Conservation (phyloP, 1,139 yeast genomes). For the Yamadazyma dendronema region DNA sequence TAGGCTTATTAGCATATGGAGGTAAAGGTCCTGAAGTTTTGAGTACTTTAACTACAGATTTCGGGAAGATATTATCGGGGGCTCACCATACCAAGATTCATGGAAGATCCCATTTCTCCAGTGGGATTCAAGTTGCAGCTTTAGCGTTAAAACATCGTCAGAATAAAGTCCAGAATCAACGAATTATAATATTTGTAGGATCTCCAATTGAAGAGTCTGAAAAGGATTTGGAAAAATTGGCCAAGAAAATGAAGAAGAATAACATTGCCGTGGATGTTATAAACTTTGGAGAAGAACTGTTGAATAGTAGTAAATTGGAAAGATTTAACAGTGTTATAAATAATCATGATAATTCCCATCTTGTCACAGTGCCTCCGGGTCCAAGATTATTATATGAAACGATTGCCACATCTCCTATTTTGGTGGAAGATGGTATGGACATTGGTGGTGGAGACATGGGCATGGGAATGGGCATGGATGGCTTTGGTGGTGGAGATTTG, state of each 20-base stretch:
- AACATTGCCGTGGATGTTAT: conserved; percentile 86
- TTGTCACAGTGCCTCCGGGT: conserved; percentile 87
- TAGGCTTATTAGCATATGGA: conserved; percentile 85
- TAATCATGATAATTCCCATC: conserved; percentile 77
- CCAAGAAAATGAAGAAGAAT: conserved; percentile 92
- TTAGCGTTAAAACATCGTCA: conserved; percentile 95
- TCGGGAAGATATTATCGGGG: conserved; percentile 85
- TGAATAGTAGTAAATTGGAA: conserved; percentile 76
- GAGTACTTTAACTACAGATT: conserved; percentile 84
- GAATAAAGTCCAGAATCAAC: conserved; percentile 86
- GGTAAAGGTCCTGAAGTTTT: conserved; percentile 84
- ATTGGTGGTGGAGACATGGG: conserved; percentile 42
- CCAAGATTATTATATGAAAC: conserved; percentile 76
- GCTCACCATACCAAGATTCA: conserved; percentile 76
- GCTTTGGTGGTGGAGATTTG: conserved; percentile 52
- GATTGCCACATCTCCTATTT: conserved; percentile 66
- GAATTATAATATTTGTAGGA: conserved; percentile 88
- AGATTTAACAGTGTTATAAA: conserved; percentile 73
- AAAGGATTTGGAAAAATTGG: conserved; percentile 76
- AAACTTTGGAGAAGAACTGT: conserved; percentile 86
- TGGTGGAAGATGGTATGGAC: conserved; percentile 55
- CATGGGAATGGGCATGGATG: conserved; percentile 38
- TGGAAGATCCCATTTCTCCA: conserved; percentile 68
- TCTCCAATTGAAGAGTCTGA: conserved; percentile 75
- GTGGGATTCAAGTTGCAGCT: conserved; percentile 96